phyloP scores from a whole-genome alignment of 768 basidiomycete species.

The Lentinula raphanica region DNA sequence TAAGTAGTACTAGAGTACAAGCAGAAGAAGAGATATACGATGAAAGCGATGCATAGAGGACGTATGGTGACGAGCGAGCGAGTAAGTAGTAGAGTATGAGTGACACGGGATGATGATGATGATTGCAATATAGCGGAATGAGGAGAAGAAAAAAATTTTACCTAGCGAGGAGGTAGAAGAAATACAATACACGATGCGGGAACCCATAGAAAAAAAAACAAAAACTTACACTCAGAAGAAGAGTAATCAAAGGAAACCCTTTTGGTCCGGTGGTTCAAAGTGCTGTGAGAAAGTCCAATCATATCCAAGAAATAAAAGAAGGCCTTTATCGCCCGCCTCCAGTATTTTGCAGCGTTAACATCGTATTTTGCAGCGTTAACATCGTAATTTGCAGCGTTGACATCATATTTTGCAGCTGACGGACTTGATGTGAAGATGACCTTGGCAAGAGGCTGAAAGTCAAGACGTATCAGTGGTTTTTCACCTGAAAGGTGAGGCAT shows the following conservation, averaged over 20 bases:
- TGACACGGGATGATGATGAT: neutral
- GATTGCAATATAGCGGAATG: neutral
- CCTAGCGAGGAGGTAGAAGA: neutral
- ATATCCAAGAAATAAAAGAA: neutral
- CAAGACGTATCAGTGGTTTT: too few relatives aligned
- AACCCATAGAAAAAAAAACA: neutral
- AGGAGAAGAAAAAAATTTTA: neutral
- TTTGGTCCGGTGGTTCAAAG: neutral
- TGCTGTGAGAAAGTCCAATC: neutral
- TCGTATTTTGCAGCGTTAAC: too few relatives aligned
- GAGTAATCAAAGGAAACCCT: neutral
- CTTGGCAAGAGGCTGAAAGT: too few relatives aligned
- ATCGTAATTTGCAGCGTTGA: too few relatives aligned
- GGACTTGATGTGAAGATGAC: too few relatives aligned
- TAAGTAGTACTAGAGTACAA: neutral
- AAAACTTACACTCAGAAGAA: neutral
- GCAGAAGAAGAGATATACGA: neutral
- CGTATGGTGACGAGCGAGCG: neutral
- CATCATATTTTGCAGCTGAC: too few relatives aligned
- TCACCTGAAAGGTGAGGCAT: too few relatives aligned
- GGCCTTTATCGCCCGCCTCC: constrained; percentile 1
- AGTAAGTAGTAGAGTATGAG: neutral
- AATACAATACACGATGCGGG: neutral
- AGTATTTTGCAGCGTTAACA: too few relatives aligned
- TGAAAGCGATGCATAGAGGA: neutral